phyloP scores from a whole-genome alignment of 805 yeast genomes.

The Kluyveromyces lactis region DNA sequence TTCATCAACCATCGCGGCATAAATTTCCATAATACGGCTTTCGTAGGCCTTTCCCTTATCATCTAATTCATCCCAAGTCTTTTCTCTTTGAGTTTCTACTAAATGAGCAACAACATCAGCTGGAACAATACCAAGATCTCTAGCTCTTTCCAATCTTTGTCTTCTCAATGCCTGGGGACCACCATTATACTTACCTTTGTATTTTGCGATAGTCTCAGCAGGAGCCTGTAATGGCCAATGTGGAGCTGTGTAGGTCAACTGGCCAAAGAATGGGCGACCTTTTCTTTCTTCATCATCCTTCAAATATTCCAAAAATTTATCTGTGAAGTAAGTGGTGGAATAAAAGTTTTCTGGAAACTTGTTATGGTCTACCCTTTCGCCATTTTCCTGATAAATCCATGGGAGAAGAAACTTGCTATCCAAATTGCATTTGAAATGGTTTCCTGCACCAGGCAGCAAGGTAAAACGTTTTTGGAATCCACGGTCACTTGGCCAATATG shows the following conservation, averaged over 20 bases:
- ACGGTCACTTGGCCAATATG: conserved; percentile 40
- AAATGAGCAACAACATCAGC: conserved; percentile 38
- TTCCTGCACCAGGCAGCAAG: conserved; percentile 50
- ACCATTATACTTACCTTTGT: conserved; percentile 38
- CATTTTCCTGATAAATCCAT: conserved; percentile 35
- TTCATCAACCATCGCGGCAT: conserved; percentile 58
- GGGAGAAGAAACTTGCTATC: conserved; percentile 34
- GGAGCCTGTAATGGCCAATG: conserved; percentile 66
- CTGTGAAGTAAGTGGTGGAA: conserved; percentile 38
- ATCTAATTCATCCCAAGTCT: conserved; percentile 37
- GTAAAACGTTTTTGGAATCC: conserved; percentile 46
- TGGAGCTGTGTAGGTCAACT: conserved; percentile 53
- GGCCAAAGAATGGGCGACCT: conserved; percentile 47
- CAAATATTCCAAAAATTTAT: conserved; percentile 34
- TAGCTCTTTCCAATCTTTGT: conserved; percentile 33
- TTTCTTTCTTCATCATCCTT: conserved; percentile 23
- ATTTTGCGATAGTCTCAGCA: conserved; percentile 36
- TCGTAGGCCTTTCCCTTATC: conserved; percentile 32
- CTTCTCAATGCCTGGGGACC: conserved; percentile 41
- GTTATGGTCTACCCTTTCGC: conserved; percentile 27
- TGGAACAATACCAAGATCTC: conserved; percentile 39
- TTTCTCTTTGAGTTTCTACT: conserved; percentile 34
- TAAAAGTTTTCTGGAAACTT: conserved; percentile 41
- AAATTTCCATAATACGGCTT: conserved; percentile 43
- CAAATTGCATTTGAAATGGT: conserved; percentile 39